These are phyloP conservation scores for Penicillium atrosanguineum DNA, from an alignment of 495 filamentous ascomycete species.

Conservation along the genomic window DNA sequence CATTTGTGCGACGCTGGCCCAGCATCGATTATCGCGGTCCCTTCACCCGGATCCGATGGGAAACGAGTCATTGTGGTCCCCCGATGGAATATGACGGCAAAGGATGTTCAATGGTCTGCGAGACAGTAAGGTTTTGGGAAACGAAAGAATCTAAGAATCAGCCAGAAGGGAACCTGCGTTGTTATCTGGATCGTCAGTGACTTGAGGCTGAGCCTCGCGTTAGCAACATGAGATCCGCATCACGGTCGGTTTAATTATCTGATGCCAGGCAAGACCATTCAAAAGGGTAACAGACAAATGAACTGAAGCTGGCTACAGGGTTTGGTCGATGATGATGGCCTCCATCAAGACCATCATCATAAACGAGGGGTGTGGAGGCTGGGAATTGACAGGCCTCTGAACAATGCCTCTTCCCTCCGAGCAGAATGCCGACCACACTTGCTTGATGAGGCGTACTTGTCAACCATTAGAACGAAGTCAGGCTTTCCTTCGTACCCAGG, in stretches of 20 bases:
- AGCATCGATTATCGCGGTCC: not conserved
- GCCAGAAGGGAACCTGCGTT: not conserved
- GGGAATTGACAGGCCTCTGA: not conserved
- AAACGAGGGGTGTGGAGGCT: not conserved
- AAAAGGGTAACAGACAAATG: not conserved
- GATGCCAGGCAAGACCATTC: not conserved
- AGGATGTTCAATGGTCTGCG: not conserved
- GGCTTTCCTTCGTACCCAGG: not conserved
- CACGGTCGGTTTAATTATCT: not conserved
- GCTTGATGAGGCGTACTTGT: not conserved
- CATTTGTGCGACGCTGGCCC: too few species aligned
- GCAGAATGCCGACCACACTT: not conserved
- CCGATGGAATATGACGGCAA: not conserved
- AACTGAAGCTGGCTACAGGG: not conserved
- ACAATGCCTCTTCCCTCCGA: not conserved
- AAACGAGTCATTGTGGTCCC: not conserved
- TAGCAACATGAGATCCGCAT: not conserved
- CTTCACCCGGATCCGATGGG: not conserved
- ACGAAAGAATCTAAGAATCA: not conserved
- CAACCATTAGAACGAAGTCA: not conserved
- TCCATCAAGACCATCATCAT: too few species aligned
- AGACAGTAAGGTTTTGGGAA: not conserved
- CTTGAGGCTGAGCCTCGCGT: not conserved
- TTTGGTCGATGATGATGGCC: not conserved
- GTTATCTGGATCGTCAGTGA: not conserved